Conservation (phyloP, 1,139 yeast species). For the Geotrichum macrosporum region DNA sequence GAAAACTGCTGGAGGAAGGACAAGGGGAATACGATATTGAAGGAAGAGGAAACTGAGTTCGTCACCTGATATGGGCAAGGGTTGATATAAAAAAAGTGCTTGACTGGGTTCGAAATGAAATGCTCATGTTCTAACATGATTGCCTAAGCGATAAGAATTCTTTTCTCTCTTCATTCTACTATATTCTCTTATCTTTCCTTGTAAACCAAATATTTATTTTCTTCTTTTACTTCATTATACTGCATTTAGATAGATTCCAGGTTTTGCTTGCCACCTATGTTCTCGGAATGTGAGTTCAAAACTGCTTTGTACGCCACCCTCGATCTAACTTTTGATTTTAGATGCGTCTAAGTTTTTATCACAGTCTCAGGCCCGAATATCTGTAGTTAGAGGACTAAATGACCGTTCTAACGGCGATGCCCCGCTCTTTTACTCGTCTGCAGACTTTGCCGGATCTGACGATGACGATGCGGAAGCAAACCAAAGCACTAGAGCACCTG, state of each 20-base stretch:
- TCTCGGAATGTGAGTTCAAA: slow-evolving; percentile 33
- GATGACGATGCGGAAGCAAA: slow-evolving; percentile 20
- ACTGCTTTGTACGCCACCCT: slow-evolving; percentile 7
- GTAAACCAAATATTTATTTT: no score
- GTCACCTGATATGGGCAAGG: neutral
- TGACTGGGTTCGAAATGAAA: neutral
- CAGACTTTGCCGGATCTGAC: slow-evolving; percentile 29
- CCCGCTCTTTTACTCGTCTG: slow-evolving; percentile 35
- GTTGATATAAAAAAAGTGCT: neutral
- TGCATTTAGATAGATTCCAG: neutral
- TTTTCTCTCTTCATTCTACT: no score
- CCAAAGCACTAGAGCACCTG: neutral
- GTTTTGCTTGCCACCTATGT: slow-evolving; percentile 28
- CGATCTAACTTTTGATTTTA: slow-evolving; percentile 22
- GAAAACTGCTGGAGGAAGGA: no score
- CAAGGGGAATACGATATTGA: no score
- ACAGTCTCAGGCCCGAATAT: slow-evolving; percentile 35
- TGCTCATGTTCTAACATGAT: no score
- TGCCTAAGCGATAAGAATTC: no score
- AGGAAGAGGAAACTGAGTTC: neutral
- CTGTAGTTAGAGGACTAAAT: slow-evolving; percentile 20
- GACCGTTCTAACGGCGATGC: slow-evolving; percentile 26
- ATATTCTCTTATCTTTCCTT: no score
- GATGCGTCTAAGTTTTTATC: slow-evolving; percentile 42
- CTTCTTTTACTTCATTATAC: neutral